Base-by-base conservation (phyloP, 805 yeast species). In the Candida berthetii region DNA sequence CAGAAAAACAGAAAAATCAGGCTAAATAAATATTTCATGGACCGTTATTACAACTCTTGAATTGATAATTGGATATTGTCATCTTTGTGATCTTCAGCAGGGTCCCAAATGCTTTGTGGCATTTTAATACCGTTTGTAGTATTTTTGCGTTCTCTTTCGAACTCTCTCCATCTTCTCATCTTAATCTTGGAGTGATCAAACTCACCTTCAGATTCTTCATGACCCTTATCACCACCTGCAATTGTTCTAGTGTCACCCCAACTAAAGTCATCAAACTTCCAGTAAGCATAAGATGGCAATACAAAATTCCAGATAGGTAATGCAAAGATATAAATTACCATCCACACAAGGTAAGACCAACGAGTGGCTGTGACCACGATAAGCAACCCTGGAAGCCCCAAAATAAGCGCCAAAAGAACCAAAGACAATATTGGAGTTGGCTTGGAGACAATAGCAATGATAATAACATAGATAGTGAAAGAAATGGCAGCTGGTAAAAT, bases 161-260 rank as follows among this genome's bases (percentile, higher is more conserved):
- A 89, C 49, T 93, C 98, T 58, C 87, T 78, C 99, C 99, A 93
- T 44, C 91, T 74, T 71, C 83, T 86, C 91, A 91, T 90, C 39
- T 77, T 76, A 58, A 93, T 93, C 55, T 78, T 78, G 1, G 95
- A 80, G n/a, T 93, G 85, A 61, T 91, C 98, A 59, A 91, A 93
- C 47, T 80, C 82, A 52, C 97, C 98, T 35, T 76, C 85, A 18
- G 52, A 71, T 19, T 71, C 85, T 36, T 78, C 84, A 57, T 86
- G 93, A 15, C 70, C 78, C 52, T 81, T 78, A 34, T 76, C 86
- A 10, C 78, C 88, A 18, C 80, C 83, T 20, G 75, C 74, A 38
- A 88, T 78, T n/a, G 81, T 74, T 69, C 96, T 74, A 2, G 96
- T 90, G 45, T 87, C 95, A 57, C 97, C 96, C 97, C 97, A 90